Conservation (phyloP, 148 eudicot genomes). For the Amaranthus hypochondriacus region DNA sequence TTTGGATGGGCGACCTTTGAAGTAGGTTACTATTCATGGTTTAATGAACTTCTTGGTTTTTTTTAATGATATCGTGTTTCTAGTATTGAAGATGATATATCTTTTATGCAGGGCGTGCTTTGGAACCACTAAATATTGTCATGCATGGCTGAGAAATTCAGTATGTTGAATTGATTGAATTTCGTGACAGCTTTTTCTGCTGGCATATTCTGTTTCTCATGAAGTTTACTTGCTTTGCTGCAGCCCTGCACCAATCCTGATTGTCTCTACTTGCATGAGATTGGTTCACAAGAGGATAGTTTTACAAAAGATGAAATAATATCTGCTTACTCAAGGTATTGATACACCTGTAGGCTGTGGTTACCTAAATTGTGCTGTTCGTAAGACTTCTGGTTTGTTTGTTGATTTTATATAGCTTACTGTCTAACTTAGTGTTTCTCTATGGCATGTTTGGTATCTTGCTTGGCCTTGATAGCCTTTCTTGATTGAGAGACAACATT, state of each 20-base stretch:
- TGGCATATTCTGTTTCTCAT: background rate
- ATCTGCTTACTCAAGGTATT: slow-evolving; percentile 83
- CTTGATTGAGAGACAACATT: background rate
- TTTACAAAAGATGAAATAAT: slow-evolving; percentile 88
- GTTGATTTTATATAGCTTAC: background rate
- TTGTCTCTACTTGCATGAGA: slow-evolving; percentile 94
- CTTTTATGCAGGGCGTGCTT: slow-evolving; percentile 72
- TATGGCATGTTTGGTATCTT: background rate
- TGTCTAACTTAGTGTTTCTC: background rate
- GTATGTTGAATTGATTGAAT: slow-evolving; percentile 35
- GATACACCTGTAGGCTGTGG: slow-evolving; percentile 8
- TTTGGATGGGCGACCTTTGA: slow-evolving; percentile 73
- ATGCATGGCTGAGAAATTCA: slow-evolving; percentile 90
- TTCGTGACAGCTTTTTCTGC: background rate
- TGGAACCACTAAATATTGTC: slow-evolving; percentile 98
- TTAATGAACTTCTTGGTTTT: background rate
- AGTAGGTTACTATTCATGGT: slow-evolving; percentile 30
- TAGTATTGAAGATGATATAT: background rate
- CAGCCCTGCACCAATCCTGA: slow-evolving; percentile 96
- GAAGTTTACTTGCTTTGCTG: slow-evolving; percentile 18
- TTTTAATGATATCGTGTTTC: background rate
- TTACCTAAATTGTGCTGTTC: background rate
- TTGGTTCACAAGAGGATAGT: slow-evolving; percentile 88
- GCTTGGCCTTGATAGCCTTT: background rate
- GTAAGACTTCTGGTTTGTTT: background rate